Evolutionary conservation across 441 rosid species (phyloP), one percentile per base, ranked within the genome.

Genomic region (Erodium texanum): DNA sequence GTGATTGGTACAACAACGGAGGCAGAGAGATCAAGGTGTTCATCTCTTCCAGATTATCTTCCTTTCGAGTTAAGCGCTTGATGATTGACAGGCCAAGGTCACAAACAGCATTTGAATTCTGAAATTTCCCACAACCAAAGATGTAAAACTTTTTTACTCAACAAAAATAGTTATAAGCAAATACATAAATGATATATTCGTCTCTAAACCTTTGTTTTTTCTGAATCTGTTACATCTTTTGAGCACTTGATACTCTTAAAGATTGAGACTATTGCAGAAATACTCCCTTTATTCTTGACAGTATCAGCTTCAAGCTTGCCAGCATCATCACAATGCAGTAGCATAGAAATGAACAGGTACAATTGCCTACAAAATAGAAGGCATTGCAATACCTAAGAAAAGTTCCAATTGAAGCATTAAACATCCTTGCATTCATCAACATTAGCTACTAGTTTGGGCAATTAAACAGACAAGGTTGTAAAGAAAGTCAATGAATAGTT

Each of bases 91-190:
- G 75, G 74, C 99, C 99, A 72, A 95, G 87, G 77, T 87, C 99
- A 83, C 89, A 88, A 70, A 95, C 80, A 70, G 96, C 98, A 78
- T 86, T 86, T 18, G 96, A 92, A 74, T 85, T 95, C 99, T 95
- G 97, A 66, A 52, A 76, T 76, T 68, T 59, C 18, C 70, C 74
- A 78, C 62, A 50, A 62, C 71, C 58, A 70, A 32, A 64, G 1
- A 38, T 4, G 76, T 75, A 67, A 80, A 15, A 27, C 15, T n/a
- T 62, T 64, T n/a, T 64, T n/a, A n/a, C n/a, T n/a, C n/a, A n/a
- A n/a, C n/a, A n/a, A n/a, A n/a, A n/a, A n/a, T n/a, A n/a, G n/a
- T n/a, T n/a, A n/a, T 12, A 15, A 16, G 8, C 16, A 15, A 12
- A 54, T 54, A 54, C 5, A n/a, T 19, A n/a, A 15, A 19, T 54